Evolutionary conservation across 331 rosid genomes (phyloP).

Genomic region (Rosa hybrid): DNA sequence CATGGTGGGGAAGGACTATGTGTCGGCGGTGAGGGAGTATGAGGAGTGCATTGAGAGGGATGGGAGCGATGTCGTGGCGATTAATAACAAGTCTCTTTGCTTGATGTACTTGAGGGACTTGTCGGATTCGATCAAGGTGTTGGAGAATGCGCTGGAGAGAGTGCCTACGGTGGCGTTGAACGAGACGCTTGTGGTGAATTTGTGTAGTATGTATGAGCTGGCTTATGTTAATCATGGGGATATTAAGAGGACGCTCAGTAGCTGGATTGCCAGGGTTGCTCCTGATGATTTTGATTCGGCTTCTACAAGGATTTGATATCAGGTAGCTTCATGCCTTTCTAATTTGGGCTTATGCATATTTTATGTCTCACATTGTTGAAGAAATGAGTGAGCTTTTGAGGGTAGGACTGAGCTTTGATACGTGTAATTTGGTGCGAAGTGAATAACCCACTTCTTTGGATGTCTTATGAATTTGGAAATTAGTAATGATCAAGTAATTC

Average conservation of each 20-base stretch:
- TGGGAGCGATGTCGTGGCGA: slow-evolving; percentile 60
- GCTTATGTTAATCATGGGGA: slow-evolving; percentile 96
- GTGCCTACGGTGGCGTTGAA: slow-evolving; percentile 87
- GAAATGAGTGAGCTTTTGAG: not conserved
- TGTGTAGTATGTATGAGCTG: slow-evolving; percentile 97
- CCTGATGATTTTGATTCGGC: slow-evolving; percentile 94
- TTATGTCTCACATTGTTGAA: not conserved
- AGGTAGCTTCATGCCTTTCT: slow-evolving; percentile 38
- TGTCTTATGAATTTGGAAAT: not conserved
- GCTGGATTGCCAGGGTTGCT: slow-evolving; percentile 94
- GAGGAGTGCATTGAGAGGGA: slow-evolving; percentile 93
- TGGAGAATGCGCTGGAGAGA: slow-evolving; percentile 86
- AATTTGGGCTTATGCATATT: not conserved
- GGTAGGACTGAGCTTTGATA: not conserved
- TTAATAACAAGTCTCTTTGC: slow-evolving; percentile 86
- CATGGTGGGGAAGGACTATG: slow-evolving; percentile 89
- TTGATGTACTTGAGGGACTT: slow-evolving; percentile 95
- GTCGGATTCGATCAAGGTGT: slow-evolving; percentile 87
- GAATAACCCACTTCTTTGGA: not conserved
- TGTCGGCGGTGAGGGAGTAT: slow-evolving; percentile 91
- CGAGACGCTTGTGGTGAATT: slow-evolving; percentile 79
- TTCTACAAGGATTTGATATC: slow-evolving; percentile 72
- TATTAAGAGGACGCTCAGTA: slow-evolving; percentile 81
- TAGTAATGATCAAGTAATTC: not conserved
- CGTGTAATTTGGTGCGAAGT: not conserved